phyloP scores from a whole-genome alignment of 1,284 basidiomycete species.

The Anthracocystis setariae region DNA sequence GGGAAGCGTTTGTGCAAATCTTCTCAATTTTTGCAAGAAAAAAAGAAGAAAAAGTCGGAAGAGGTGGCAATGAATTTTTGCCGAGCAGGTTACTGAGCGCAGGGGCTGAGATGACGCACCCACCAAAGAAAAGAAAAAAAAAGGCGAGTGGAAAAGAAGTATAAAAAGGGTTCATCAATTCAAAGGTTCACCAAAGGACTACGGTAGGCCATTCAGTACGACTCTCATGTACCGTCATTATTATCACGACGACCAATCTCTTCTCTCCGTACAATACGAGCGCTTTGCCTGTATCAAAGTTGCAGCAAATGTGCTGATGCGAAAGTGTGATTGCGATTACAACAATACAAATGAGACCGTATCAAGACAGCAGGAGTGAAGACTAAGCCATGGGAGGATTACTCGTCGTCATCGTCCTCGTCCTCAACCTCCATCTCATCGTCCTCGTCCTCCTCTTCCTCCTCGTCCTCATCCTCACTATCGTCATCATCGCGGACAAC shows the following conservation, averaged over 20 bases:
- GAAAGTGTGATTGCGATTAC: background rate
- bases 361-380: background rate
- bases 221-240: too few relatives aligned
- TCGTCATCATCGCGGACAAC: slow-evolving; percentile 48
- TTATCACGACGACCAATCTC: too few relatives aligned
- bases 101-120: background rate
- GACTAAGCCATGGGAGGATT: background rate
- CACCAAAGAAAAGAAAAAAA: too few relatives aligned
- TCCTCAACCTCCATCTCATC: slow-evolving; percentile 43
- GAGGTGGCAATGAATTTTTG: slow-evolving; percentile 9
- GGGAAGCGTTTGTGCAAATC: slow-evolving; percentile 6
- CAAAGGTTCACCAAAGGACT: too few relatives aligned
- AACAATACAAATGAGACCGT: background rate
- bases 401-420: slow-evolving; percentile 46
- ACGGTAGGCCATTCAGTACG: too few relatives aligned
- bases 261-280: too few relatives aligned
- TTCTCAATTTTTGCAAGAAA: slow-evolving; percentile 4
- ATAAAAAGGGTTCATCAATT: too few relatives aligned
- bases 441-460: slow-evolving; percentile 24
- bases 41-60: slow-evolving; percentile 7
- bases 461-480: slow-evolving; percentile 37
- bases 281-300: too few relatives aligned
- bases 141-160: too few relatives aligned
- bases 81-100: background rate
- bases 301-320: background rate